Base-by-base conservation (phyloP, 345 rosid genomes). In the Citrus inodora region DNA sequence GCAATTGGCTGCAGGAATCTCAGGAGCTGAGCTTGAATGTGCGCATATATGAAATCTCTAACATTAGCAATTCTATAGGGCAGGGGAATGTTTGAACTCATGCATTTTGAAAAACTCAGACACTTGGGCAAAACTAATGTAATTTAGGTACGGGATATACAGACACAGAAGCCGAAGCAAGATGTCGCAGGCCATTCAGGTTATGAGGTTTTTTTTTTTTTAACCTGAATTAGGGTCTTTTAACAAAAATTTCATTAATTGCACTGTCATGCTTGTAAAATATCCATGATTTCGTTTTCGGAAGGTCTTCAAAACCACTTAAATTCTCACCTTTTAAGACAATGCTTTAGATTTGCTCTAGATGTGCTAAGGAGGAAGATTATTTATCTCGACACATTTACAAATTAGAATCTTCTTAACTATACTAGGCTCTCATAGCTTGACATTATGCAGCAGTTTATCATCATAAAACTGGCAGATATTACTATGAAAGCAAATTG, bases 141-240 rank as follows among this genome's bases (percentile, higher is more conserved):
- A 40, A 10, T 40, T 40, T 2, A 40, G 46, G 13, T 11, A 42
- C 9, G 97, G 98, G 97, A 93, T 77, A 87, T 93, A 25, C 88
- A 93, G 71, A 85, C 98, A 84, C 98, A 84, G 83, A 90, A 88
- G 82, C 81, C 92, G 78, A 95, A 95, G 81, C 97, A 93, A 88
- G 98, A 95, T 81, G 96, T 94, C 74, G 96, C 98, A 24, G 98
- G 99, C 56, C 99, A 93, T 85, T 93, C 92, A 55, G 98, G 92
- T 78, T 98, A 93, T 97, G 99, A 85, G 33, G 33, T 32, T 0
- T 32, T 4, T 32, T 33, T 27, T 42, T 33, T 33, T 5, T 0
- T 0, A 4, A 59, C 72, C 37, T 27, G 38, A 58, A 13, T 2
- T 16, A 59, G 19, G 37, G 53, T 25, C 21, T 27, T 55, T 66